These are phyloP conservation scores for Collybia nuda DNA, from an alignment of 768 basidiomycete genomes.

Conservation along the genomic window DNA sequence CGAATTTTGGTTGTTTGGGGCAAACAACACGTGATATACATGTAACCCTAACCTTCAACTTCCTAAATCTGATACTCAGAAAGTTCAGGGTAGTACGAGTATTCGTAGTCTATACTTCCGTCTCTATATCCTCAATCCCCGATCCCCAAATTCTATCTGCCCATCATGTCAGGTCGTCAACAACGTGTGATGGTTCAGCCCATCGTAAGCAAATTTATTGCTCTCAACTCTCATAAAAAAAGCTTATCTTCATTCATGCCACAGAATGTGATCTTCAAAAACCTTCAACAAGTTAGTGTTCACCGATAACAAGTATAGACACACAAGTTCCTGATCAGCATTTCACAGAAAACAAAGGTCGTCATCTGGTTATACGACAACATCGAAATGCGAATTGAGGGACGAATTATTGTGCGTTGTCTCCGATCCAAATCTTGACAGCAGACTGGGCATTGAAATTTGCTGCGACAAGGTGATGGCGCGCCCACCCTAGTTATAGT, in stretches of 20 bases:
- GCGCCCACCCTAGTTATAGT: background rate
- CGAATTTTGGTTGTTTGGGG: too few species aligned
- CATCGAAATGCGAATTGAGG: constrained; percentile 94
- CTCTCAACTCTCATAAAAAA: background rate
- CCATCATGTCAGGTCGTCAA: constrained; percentile 86
- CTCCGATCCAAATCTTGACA: constrained; percentile 16
- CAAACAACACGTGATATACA: too few species aligned
- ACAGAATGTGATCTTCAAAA: constrained; percentile 98
- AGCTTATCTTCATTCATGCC: constrained; percentile 11
- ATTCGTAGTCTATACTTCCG: constrained; percentile 11
- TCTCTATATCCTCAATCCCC: constrained; percentile 9
- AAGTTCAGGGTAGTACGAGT: too few species aligned
- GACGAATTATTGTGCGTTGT: constrained; percentile 85
- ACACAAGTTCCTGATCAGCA: constrained; percentile 11
- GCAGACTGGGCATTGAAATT: constrained; percentile 37
- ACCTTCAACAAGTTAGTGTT: constrained; percentile 74
- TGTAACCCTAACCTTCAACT: too few species aligned
- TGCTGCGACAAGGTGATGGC: constrained; percentile 27
- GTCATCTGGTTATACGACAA: constrained; percentile 98
- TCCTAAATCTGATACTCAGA: too few species aligned
- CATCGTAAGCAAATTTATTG: constrained; percentile 69
- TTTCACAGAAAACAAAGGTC: constrained; percentile 72
- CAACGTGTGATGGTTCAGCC: constrained; percentile 99
- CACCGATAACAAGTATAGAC: background rate
- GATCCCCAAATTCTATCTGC: constrained; percentile 2